Base-by-base conservation (phyloP, 306 rosid species). In the Adenanthera pavonina region DNA sequence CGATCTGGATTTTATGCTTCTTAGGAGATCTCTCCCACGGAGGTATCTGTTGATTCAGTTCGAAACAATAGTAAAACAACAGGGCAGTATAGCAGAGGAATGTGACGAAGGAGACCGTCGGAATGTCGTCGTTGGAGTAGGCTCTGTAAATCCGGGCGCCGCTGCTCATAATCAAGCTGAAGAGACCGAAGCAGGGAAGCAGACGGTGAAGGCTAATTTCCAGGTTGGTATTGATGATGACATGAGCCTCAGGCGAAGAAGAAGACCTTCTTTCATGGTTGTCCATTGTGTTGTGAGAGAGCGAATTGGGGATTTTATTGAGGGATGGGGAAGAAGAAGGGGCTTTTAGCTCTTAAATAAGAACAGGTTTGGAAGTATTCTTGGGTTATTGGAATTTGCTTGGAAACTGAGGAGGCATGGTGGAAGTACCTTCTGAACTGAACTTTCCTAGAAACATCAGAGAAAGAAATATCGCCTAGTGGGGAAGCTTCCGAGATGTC, bases 141-240 rank as follows among this genome's bases (percentile, higher is more conserved):
- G 75, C 73, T 9, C 59, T 11, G 53, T 74, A 74, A 62, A 74
- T 81, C 25, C 67, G 46, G 30, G 25, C 12, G 6, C 79, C 30
- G 49, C 75, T 20, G 8, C 59, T 17, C 19, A 74, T 49, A 30
- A 57, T 52, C 66, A 72, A 61, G 78, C 11, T 62, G 19, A 80
- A 7, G 74, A 64, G 5, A 25, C 66, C 25, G 46, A 81, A 51
- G 10, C 57, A 52, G 69, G 79, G 74, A 5, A 80, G 48, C 12
- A 62, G 11, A 16, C 19, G 35, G 35, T 30, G 30, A 12, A 25
- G 1, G 6, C 8, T 20, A 16, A 16, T 15, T 30, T 51, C 52
- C 53, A 40, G 5, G 8, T 73, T 40, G 79, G 64, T 14, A 20
- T 9, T 72, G 51, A 47, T n/a, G 13, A 62, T 36, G 16, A 25